Evolutionary conservation across 768 basidiomycete genomes (phyloP), one percentile per base, ranked within the genome.

Genomic region (Gloeopeniophorella convolvens): DNA sequence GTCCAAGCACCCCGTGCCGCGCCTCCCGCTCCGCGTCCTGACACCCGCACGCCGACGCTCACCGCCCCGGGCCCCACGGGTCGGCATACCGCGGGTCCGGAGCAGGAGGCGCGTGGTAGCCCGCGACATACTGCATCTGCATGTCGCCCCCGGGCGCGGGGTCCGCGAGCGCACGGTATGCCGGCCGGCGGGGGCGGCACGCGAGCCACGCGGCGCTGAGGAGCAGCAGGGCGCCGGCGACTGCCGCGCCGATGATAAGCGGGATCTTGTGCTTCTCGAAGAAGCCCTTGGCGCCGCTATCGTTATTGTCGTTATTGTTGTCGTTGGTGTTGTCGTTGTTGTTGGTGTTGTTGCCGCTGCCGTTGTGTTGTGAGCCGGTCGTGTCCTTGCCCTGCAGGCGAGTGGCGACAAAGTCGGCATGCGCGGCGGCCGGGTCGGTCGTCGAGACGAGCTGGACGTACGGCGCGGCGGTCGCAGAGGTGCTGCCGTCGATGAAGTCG

Each of bases 391-490:
- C 50, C 8, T 12, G 3, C 26, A 55, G 39, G 27, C 53, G 53
- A 24, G 37, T 8, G 2, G 24, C 26, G 16, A 55, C 53, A 27
- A 51, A 55, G 32, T 52, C 53, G 9, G 26, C 3, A 12, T 55
- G 53, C 16, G 43, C 53, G 10, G 1, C 4, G 6, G 37, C 27
- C 4, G 43, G 16, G 24, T 72, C 63, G 5, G 83, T 85, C 11
- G 70, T 70, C 0, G 82, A 71, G 39, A 82, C 70, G 12, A 85
- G 63, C 59, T 86, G 85, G 26, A 83, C 68, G 66, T 72, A 87
- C 0, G 84, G 82, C 23, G 62, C 5, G 15, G 74, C 68, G 40
- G 62, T 64, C 24, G 65, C 62, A 13, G 60, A 59, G 16, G 70
- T 48, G 11, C 63, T 57, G 42, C 66, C 74, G 40, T 75, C 63